phyloP scores from a whole-genome alignment of 2,329 filamentous ascomycete species.

The Colletotrichum gigasporum region DNA sequence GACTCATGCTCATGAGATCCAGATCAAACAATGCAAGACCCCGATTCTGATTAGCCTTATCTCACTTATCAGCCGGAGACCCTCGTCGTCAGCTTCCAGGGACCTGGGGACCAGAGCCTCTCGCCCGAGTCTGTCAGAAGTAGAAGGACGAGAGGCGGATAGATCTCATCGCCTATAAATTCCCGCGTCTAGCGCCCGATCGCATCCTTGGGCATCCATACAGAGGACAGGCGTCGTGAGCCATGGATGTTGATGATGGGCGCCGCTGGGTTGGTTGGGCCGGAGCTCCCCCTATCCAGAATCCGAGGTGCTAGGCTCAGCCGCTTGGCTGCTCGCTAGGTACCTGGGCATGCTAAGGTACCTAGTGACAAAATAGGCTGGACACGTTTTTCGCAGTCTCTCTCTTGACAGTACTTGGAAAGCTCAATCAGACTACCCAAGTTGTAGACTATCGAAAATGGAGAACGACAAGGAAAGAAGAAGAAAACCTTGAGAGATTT shows the following conservation, averaged over 20 bases:
- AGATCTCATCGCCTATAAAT: constrained; percentile 1
- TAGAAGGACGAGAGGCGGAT: not conserved
- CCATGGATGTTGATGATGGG: not conserved
- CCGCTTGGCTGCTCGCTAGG: constrained; percentile 5
- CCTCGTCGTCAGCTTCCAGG: not conserved
- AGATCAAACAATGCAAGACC: too few species aligned
- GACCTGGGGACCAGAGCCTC: not conserved
- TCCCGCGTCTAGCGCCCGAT: constrained; percentile 18
- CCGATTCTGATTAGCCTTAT: not conserved
- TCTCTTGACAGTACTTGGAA: too few species aligned
- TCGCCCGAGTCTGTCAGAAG: not conserved
- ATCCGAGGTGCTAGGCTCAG: not conserved
- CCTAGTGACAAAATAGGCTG: not conserved
- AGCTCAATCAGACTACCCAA: too few species aligned
- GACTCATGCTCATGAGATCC: too few species aligned
- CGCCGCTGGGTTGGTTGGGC: not conserved
- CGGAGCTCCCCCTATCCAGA: not conserved
- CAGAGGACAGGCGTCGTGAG: constrained; percentile 1
- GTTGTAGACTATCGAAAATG: too few species aligned
- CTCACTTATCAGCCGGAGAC: too few species aligned
- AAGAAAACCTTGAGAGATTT: too few species aligned
- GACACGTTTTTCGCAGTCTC: too few species aligned
- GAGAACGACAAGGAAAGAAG: too few species aligned
- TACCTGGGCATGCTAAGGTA: not conserved
- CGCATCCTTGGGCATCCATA: constrained; percentile 12